Evolutionary conservation across 202 grass and related monocot genomes (phyloP), one percentile per base, ranked within the genome.

Genomic region (Zoysia matrella): DNA sequence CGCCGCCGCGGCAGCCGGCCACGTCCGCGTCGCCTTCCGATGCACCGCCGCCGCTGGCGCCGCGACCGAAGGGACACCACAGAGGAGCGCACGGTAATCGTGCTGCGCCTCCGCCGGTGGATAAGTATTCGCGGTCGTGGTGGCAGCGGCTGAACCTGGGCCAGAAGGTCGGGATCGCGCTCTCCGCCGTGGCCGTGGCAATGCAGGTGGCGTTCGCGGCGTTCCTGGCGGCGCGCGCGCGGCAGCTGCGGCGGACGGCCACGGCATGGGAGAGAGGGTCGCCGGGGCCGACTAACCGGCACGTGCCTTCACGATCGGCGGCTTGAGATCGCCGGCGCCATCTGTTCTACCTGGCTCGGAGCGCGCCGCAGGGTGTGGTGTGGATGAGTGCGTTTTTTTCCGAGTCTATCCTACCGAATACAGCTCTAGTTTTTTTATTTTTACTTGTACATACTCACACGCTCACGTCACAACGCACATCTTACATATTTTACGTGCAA

Each of bases 151-250:
- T 89, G 52, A 91, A 86, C 76, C 76, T 81, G 44, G 86, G 87
- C 22, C 66, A 86, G 83, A 48, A 60, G 71, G 9, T 89, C 22
- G 87, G 90, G 76, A 36, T 92, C 77, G 76, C 40, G 71, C 65
- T 92, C 61, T 80, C 80, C 7, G 78, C 16, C 69, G 77, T 82
- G 30, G 87, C 91, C 51, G 61, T 16, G 9, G 81, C 63, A 55
- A 74, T 92, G 84, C 90, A 92, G 80, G 55, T 78, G 48, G 60
- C 15, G 22, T 30, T 92, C 52, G 84, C 3, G 13, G 87, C 76
- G 55, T 75, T 81, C 66, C 73, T 89, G 53, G 76, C 47, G 11
- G 64, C 73, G 54, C 80, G 81, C 55, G 67, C 74, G 57, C 22
- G 22, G 22, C 22, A 22, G 22, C 22, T 22, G 22, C 22, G 22